Conservation (phyloP, 139 green algal species). For the Closterium sp. region DNA sequence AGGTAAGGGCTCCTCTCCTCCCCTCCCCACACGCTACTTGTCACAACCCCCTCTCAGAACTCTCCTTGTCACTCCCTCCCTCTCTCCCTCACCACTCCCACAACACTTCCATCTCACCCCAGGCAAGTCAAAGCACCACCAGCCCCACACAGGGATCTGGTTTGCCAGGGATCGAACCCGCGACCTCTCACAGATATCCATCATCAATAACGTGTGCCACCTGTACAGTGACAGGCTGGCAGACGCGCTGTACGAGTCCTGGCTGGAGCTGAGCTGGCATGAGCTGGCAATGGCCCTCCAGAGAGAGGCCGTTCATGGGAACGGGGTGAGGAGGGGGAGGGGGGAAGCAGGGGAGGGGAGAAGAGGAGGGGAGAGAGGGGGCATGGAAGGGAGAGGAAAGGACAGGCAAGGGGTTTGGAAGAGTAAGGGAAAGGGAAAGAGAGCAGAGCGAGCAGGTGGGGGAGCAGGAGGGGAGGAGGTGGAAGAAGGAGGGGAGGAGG, state of each 20-base stretch:
- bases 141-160: background rate
- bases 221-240: background rate
- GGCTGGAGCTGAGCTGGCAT: background rate
- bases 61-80: background rate
- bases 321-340: background rate
- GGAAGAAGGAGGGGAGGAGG: background rate
- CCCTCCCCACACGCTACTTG: too few relatives aligned
- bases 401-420: background rate
- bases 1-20: background rate
- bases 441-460: background rate
- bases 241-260: background rate
- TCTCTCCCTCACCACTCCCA: too few relatives aligned
- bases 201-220: background rate
- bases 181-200: background rate
- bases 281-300: background rate
- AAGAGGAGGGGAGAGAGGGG: background rate
- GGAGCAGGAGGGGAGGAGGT: background rate
- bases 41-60: too few relatives aligned
- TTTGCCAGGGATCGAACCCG: background rate
- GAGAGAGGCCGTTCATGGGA: background rate
- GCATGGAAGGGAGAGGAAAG: background rate
- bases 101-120: background rate
- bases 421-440: background rate
- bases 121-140: background rate
- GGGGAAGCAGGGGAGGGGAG: background rate